Evolutionary conservation across 1,284 basidiomycete species (phyloP).

Genomic region (Fistulina hepatica): DNA sequence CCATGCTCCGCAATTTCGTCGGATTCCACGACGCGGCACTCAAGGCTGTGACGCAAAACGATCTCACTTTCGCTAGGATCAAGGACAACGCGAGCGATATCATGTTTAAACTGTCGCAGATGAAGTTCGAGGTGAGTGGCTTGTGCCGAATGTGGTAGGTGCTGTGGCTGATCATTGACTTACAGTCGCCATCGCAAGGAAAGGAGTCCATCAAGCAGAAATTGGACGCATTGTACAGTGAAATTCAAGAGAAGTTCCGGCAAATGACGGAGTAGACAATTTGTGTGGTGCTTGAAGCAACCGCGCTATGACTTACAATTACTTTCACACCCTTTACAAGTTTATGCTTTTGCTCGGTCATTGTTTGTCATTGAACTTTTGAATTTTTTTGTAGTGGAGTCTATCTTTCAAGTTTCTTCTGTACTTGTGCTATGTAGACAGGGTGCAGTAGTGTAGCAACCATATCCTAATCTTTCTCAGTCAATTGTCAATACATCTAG

Average conservation of each 20-base stretch:
- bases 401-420: too few species aligned
- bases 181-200: slow-evolving; percentile 75
- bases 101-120: slow-evolving; percentile 94
- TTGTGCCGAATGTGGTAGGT: slow-evolving; percentile 6
- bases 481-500: too few species aligned
- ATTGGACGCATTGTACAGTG: slow-evolving; percentile 66
- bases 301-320: too few species aligned
- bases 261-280: slow-evolving; percentile 63
- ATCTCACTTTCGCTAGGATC: slow-evolving; percentile 88
- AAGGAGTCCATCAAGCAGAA: slow-evolving; percentile 73
- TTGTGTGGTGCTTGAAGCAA: too few species aligned
- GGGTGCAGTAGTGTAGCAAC: too few species aligned
- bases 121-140: slow-evolving; percentile 86
- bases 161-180: slow-evolving; percentile 10
- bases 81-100: slow-evolving; percentile 82
- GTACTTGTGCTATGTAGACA: too few species aligned
- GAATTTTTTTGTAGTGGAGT: too few species aligned
- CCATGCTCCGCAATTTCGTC: slow-evolving; percentile 94
- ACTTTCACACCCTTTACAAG: too few species aligned
- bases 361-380: too few species aligned
- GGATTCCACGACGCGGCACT: slow-evolving; percentile 87
- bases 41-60: slow-evolving; percentile 75
- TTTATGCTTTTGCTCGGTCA: too few species aligned
- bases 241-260: slow-evolving; percentile 86
- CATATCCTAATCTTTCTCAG: too few species aligned